phyloP scores from a whole-genome alignment of 441 rosid species.

The Euphorbia celastroides region DNA sequence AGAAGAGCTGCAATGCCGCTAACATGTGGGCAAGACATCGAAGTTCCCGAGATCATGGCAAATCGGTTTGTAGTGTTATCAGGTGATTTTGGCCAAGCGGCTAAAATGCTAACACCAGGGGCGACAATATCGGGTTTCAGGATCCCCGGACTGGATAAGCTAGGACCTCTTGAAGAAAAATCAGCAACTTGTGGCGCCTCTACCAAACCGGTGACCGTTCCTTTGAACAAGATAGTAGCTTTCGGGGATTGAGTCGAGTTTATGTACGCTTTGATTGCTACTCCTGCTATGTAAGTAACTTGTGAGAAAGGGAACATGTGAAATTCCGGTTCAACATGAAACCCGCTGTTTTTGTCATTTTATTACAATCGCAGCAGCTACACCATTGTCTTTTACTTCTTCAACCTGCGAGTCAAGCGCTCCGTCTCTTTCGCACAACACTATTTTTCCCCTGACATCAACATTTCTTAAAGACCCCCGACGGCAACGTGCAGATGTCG shows the following conservation, averaged over 20 bases:
- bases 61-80: conserved; percentile 34
- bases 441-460: conserved; percentile 33
- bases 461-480: conserved; percentile 27
- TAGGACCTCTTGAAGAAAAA: conserved; percentile 36
- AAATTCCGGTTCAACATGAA: conserved; percentile 18
- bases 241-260: conserved; percentile 28
- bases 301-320: conserved; percentile 45
- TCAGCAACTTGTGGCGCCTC: conserved; percentile 25
- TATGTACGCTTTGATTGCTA: conserved; percentile 38
- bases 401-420: conserved; percentile 2
- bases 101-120: conserved; percentile 37
- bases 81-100: conserved; percentile 42
- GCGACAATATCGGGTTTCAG: conserved; percentile 42
- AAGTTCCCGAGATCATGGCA: conserved; percentile 71
- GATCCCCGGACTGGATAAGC: conserved; percentile 18
- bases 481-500: conserved; percentile 21
- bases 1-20: conserved; percentile 76
- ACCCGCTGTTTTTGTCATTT: conserved; percentile 31
- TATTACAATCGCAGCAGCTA: conserved; percentile 41
- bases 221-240: conserved; percentile 37
- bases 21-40: conserved; percentile 89
- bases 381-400: conserved; percentile 40
- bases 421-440: conserved; percentile 26
- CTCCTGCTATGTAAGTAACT: conserved; percentile 28
- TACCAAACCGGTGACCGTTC: conserved; percentile 27